Conservation (phyloP, 768 basidiomycete species). For the Naganishia vaughanmartiniae region DNA sequence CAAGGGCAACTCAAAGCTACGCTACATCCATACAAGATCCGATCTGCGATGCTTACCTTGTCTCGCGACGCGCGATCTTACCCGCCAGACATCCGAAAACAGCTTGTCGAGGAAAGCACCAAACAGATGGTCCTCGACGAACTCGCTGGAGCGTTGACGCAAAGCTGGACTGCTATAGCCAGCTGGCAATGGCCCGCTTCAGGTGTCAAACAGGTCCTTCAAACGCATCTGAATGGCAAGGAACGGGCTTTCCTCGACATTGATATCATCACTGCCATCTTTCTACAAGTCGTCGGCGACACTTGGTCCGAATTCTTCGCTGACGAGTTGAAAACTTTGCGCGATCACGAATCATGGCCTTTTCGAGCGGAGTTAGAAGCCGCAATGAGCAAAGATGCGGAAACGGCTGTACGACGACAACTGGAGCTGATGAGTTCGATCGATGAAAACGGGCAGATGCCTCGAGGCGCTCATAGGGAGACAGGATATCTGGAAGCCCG, state of each 20-base stretch:
- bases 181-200: slow-evolving; percentile 18
- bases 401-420: slow-evolving; percentile 8
- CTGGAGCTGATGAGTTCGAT: slow-evolving; percentile 11
- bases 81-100: slow-evolving; percentile 8
- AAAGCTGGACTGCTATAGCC: background rate
- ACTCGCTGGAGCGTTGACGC: slow-evolving; percentile 12
- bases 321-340: background rate
- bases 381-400: background rate
- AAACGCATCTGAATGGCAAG: slow-evolving; percentile 26
- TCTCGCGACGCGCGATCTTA: slow-evolving; percentile 10
- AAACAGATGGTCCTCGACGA: slow-evolving; percentile 21
- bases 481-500: background rate
- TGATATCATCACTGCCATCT: slow-evolving; percentile 17
- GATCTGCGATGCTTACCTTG: slow-evolving; percentile 8
- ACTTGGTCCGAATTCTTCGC: slow-evolving; percentile 19
- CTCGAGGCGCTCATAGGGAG: background rate
- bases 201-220: slow-evolving; percentile 4
- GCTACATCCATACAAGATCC: slow-evolving; percentile 10
- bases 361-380: background rate
- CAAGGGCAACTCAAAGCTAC: slow-evolving; percentile 8
- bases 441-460: background rate
- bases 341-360: slow-evolving; percentile 13
- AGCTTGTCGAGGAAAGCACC: slow-evolving; percentile 19
- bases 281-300: slow-evolving; percentile 16
- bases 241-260: slow-evolving; percentile 10